Base-by-base conservation (phyloP, 257 asterid genomes). In the Solanum tarijense region DNA sequence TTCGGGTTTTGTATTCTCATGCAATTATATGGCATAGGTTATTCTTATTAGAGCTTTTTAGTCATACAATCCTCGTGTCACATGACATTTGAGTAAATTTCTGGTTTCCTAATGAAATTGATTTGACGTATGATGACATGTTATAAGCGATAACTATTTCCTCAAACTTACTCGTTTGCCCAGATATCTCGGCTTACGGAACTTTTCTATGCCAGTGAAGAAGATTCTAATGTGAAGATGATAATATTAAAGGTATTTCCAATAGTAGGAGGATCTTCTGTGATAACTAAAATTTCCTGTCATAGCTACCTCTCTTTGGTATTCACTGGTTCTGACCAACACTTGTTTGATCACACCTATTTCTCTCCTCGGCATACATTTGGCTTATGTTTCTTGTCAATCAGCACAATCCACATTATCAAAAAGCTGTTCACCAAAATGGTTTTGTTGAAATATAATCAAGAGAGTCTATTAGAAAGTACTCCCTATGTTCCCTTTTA, bases 181-280 rank as follows among this genome's bases (percentile, higher is more conserved):
- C 74, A 96, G 99, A 89, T 96, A 78, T 92, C 95, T 25, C 94
- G 94, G 83, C 87, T 96, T 83, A 82, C 91, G 91, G 96, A 94
- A 89, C 95, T 94, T 85, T 92, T 90, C 85, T 90, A 89, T 83
- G 89, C 91, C 32, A 90, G 84, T 79, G 94, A 92, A 84, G 91
- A 92, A 88, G 97, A 96, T 71, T 72, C 92, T 31, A 87, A 90
- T 65, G 93, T 95, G 90, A 96, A 96, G 90, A 86, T 95, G 74
- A 90, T 96, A 71, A 88, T 96, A 66, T 6, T 95, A 89, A 96
- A 96, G 99, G 99, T 96, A 92, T 35, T 5, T 52, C 79, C 60
- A 78, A 5, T 1, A 65, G 38, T 39, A 55, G 82, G 29, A 73
- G 46, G 46, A 20, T 73, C 46, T 18, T 34, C 46, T 34, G 41